Percentiles rank a stretch among this genome's conserved stretches.
Conservation (phyloP, 805 yeast genomes). For the Diddensiella transvaalensis region DNA sequence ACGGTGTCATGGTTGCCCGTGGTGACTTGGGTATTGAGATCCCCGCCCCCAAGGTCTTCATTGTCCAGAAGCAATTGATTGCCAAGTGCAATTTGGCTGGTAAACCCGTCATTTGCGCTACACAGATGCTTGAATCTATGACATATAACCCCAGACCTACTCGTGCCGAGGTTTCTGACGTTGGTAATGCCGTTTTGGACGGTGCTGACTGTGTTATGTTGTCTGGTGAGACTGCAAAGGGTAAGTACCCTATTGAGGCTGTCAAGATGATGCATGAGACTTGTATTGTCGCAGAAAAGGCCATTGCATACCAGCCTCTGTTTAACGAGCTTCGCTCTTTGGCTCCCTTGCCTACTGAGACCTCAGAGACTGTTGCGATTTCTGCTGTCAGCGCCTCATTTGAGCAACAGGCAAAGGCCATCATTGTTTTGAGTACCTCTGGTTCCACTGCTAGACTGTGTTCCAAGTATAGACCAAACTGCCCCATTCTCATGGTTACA, state of each 20-base stretch:
- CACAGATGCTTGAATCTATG: conserved; percentile 99
- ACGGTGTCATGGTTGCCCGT: conserved; percentile 99
- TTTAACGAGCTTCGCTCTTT: conserved; percentile 86
- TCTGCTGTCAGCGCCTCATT: conserved; percentile 95
- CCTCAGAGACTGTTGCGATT: conserved; percentile 95
- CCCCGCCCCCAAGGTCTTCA: conserved; percentile 98
- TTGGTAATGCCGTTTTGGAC: conserved; percentile 97
- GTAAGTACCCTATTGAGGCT: conserved; percentile 96
- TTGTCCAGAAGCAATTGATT: conserved; percentile 97
- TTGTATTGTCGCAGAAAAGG: conserved; percentile 92
- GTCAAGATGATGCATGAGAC: conserved; percentile 99
- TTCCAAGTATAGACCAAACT: conserved; percentile 95
- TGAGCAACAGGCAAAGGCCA: conserved; percentile 96
- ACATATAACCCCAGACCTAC: conserved; percentile 99
- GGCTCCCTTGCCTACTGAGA: conserved; percentile 83
- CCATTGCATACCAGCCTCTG: conserved; percentile 77
- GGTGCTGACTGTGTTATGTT: conserved; percentile 99
- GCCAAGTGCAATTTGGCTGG: conserved; percentile 99
- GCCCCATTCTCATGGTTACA: conserved; percentile 97
- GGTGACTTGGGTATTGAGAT: conserved; percentile 99
- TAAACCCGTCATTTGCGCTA: conserved; percentile 99
- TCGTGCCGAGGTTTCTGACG: conserved; percentile 99
- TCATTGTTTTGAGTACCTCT: conserved; percentile 90
- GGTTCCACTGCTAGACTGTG: conserved; percentile 95
- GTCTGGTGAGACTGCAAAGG: conserved; percentile 99